Evolutionary conservation across 2,329 filamentous ascomycete genomes (phyloP), one percentile per base, ranked within the genome.

Genomic region (Aspergillus costaricaensis): DNA sequence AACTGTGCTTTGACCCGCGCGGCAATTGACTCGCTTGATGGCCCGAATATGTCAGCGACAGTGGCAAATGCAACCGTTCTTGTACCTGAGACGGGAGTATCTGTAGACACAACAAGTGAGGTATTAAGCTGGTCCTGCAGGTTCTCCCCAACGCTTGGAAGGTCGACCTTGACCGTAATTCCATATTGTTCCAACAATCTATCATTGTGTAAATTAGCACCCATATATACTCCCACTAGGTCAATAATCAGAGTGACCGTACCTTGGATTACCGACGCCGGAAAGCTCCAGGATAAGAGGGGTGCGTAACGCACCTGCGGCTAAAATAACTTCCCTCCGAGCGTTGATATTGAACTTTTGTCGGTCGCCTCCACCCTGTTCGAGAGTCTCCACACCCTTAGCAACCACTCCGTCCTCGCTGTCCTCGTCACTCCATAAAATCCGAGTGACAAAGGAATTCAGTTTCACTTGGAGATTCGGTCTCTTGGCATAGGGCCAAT

Each of bases 201-300:
- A 38, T 38, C 36, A 38, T 14, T 10, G 36, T 21, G 21, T 21
- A 21, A 21, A 21, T 21, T 21, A 21, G 21, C 21, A 21, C 21
- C 21, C 21, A 21, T 4, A 21, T 21, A 21, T 21, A 21, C 21
- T 21, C 21, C 21, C 21, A 21, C 21, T 21, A 21, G 21, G 21
- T 21, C 21, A 21, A 21, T 4, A 21, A 21, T 10, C 7, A 38
- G 15, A 5, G 12, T 12, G 5, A 15, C 10, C 1, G 10, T 38
- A 38, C 36, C 62, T 61, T 21, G 71, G 70, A 49, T 72, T 74
- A 65, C 86, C 86, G 44, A 89, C 77, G 0, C 86, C 86, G 0
- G 85, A 88, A 1, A 86, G 76, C 65, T 89, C 86, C 19, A 84
- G 80, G 19, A 86, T 75, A 68, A 80, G 81, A 10, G 82, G 86